phyloP scores from a whole-genome alignment of 2,329 filamentous ascomycete genomes.

The Lachnellula cervina region DNA sequence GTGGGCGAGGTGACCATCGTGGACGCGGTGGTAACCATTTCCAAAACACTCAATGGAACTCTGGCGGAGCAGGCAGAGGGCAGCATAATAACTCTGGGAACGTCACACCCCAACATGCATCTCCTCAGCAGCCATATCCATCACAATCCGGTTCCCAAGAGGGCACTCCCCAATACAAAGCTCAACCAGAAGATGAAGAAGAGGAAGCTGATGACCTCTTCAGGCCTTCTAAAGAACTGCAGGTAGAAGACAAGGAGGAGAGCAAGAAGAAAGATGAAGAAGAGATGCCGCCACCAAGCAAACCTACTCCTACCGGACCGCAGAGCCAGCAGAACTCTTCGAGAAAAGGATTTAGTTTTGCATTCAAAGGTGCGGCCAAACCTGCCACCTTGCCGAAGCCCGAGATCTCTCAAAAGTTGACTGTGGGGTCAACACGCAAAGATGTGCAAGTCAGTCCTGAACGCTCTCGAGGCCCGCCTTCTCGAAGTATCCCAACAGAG shows the following conservation, averaged over 20 bases:
- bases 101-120: conserved; percentile 30
- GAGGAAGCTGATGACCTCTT: conserved; percentile 56
- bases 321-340: conserved; percentile 39
- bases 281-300: conserved; percentile 51
- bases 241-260: conserved; percentile 54
- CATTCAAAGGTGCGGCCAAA: conserved; percentile 73
- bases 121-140: conserved; percentile 28
- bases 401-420: conserved; percentile 65
- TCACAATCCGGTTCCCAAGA: conserved; percentile 18
- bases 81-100: conserved; percentile 37
- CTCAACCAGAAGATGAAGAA: conserved; percentile 30
- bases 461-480: conserved; percentile 38
- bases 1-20: conserved; percentile 39
- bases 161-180: conserved; percentile 30
- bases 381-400: conserved; percentile 53
- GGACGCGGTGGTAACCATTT: conserved; percentile 53
- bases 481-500: conserved; percentile 46
- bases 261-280: conserved; percentile 44
- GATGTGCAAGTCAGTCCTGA: conserved; percentile 29
- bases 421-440: conserved; percentile 39
- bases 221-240: conserved; percentile 58
- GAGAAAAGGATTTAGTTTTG: conserved; percentile 75
- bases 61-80: conserved; percentile 48
- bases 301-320: conserved; percentile 41
- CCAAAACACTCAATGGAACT: conserved; percentile 68